phyloP scores from a whole-genome alignment of 2,329 filamentous ascomycete genomes.

The Aschersonia sp. region DNA sequence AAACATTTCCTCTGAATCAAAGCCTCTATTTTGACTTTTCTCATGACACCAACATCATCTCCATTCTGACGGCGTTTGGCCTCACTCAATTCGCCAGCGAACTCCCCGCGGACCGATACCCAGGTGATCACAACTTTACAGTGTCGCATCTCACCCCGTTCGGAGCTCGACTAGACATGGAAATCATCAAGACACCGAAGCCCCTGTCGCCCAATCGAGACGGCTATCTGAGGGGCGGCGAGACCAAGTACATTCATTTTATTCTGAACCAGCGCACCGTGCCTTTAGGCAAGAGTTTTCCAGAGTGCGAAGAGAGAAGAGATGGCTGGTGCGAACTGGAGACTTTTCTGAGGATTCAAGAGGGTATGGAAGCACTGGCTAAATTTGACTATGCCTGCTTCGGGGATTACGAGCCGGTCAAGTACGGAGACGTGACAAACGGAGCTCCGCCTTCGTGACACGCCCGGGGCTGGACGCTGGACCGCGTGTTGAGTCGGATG shows the following conservation, averaged over 20 bases:
- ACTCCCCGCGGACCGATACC: conserved; percentile 40
- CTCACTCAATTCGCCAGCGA: conserved; percentile 51
- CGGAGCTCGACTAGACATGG: conserved; percentile 57
- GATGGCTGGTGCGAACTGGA: conserved; percentile 68
- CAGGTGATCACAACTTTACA: conserved; percentile 45
- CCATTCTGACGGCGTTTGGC: conserved; percentile 57
- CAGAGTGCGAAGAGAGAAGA: conserved; percentile 47
- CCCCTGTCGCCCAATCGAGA: conserved; percentile 42
- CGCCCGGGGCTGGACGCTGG: neutral
- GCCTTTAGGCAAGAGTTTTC: conserved; percentile 51
- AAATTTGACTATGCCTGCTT: conserved; percentile 53
- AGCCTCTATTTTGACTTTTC: conserved; percentile 64
- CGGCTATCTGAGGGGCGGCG: conserved; percentile 33
- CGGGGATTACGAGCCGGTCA: conserved; percentile 29
- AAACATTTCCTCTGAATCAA: conserved; percentile 62
- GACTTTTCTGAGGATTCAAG: conserved; percentile 50
- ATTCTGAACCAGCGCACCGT: conserved; percentile 61
- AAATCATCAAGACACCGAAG: conserved; percentile 53
- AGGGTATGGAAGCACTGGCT: conserved; percentile 40
- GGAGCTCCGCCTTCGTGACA: conserved; percentile 14
- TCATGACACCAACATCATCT: conserved; percentile 62
- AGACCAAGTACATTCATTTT: conserved; percentile 61
- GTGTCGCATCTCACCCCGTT: conserved; percentile 58
- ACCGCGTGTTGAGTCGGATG: too few species aligned
- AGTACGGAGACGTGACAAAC: conserved; percentile 24